Base-by-base conservation (phyloP, 1,284 basidiomycete genomes). In the Ceratorhiza oryzae-sativae region DNA sequence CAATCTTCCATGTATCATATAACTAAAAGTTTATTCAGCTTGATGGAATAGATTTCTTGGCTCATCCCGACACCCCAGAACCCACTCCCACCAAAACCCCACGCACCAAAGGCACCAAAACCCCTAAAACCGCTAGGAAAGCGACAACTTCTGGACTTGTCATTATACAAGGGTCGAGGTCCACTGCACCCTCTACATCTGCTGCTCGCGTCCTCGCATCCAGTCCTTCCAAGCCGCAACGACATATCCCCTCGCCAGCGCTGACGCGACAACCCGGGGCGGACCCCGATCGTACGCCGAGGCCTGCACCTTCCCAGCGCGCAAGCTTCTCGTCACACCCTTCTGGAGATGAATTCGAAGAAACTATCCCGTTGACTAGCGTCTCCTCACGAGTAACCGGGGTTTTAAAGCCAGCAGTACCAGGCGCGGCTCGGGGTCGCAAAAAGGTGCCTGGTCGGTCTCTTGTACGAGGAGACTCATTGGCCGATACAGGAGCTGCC, bases 371-470 rank as follows among this genome's bases (percentile, higher is more conserved):
- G 46, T 3, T 60, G 41, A n/a, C 65, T 27, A 48, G 67, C 42
- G 39, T 34, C 9, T 59, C 55, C 13, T 23, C 67, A 36, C 42
- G 32, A 12, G 51, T 45, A 3, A 23, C 55, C 5, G 41, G 39
- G 13, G 30, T 42, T 46, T 25, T 70, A 15, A 58, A 59, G 32
- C 67, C 67, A 10, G 67, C 67, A 15, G 41, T 59, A 48, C 67
- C 67, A 2, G 67, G 67, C 20, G 67, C 67, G n/a, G 53, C 67
- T 70, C 67, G 67, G 48, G 67, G 67, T 6, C 67, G 67, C 53
- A 70, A 70, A 34, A 70, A 70, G 67, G 55, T 30, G 10, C 55
- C 67, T 15, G 49, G 53, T 32, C 34, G 67, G 20, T 55, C 58
- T 27, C 67, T 70, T 32, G 18, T 48, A 10, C 67, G 67, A 30